Base-by-base conservation (phyloP, 2,329 filamentous ascomycete species). In the Dactylonectria macrodidyma region DNA sequence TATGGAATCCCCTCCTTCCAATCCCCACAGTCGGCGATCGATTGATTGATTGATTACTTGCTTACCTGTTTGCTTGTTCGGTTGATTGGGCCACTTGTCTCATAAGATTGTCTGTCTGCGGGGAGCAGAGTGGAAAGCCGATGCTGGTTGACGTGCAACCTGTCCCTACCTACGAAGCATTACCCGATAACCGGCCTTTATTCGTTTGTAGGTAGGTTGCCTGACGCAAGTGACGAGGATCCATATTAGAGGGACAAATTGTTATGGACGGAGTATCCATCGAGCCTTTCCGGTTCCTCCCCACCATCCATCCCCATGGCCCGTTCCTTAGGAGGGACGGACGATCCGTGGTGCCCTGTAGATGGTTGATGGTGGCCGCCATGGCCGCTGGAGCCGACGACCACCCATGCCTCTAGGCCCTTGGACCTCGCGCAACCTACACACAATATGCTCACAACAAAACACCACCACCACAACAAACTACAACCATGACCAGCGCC, bases 331-430 rank as follows among this genome's bases (percentile, higher is more conserved):
- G 50, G n/a, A 52, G 50, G 56, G 44, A 44, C 62, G 33, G 50
- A 51, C 48, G 62, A 59, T 54, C 48, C 56, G 63, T 66, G 63
- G 63, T 61, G 63, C 57, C 46, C 52, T 66, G 58, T 51, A 36
- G 58, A 52, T 66, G 63, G 63, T 66, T 66, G 44, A 66, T 66
- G 63, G 63, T 66, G 63, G 52, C 58, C 63, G 52, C 63, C 63
- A 61, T 66, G 58, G 51, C 50, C 63, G 57, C 57, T 41, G 38
- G 11, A 41, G 12, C 38, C 14, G 5, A 7, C 41, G 5, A 7
- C 19, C 19, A 19, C 19, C 19, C 19, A 19, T 19, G 19, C 19
- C 19, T 19, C 19, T 19, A 19, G 19, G 19, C 19, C 19, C 19
- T 19, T 19, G 19, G 19, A 19, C 26, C 60, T 36, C 48, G 33